Conservation (phyloP, 2,329 filamentous ascomycete genomes). For the Dactylellina leptospora region DNA sequence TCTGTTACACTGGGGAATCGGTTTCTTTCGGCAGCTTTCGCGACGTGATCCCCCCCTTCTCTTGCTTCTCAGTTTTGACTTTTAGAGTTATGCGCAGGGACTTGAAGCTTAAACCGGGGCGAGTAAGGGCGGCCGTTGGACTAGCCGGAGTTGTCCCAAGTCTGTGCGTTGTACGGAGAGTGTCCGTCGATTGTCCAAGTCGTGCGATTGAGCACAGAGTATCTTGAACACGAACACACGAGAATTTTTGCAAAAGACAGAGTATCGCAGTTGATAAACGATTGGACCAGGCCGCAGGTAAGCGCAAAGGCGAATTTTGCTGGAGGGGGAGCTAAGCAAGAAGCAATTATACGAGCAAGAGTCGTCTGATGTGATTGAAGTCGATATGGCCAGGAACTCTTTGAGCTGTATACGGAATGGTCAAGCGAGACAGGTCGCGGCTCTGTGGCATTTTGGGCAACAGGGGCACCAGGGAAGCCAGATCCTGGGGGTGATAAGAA, state of each 20-base stretch:
- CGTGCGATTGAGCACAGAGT: constrained; percentile 16
- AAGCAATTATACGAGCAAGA: constrained; percentile 25
- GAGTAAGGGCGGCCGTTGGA: constrained; percentile 7
- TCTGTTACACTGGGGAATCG: background rate
- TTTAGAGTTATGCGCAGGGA: too few species aligned
- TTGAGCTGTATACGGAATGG: constrained; percentile 37
- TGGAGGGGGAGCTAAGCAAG: constrained; percentile 7
- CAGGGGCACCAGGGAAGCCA: background rate
- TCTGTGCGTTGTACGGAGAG: constrained; percentile 45
- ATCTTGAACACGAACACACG: constrained; percentile 13
- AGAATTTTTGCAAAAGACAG: constrained; percentile 19
- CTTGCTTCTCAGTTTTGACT: background rate
- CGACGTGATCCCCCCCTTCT: background rate
- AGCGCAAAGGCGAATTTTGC: too few species aligned
- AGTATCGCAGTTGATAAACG: background rate
- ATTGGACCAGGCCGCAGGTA: constrained; percentile 27
- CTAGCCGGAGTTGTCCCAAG: background rate
- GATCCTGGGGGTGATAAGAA: background rate
- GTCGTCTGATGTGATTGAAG: constrained; percentile 1
- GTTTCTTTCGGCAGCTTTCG: constrained; percentile 1
- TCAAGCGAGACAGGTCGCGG: constrained; percentile 17
- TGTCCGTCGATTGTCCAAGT: constrained; percentile 11
- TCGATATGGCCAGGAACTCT: constrained; percentile 37
- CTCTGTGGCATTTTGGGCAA: constrained; percentile 35
- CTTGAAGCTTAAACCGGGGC: constrained; percentile 25